Evolutionary conservation across 1,139 yeast species (phyloP).

Genomic region (Nakaseomyces delphensis): DNA sequence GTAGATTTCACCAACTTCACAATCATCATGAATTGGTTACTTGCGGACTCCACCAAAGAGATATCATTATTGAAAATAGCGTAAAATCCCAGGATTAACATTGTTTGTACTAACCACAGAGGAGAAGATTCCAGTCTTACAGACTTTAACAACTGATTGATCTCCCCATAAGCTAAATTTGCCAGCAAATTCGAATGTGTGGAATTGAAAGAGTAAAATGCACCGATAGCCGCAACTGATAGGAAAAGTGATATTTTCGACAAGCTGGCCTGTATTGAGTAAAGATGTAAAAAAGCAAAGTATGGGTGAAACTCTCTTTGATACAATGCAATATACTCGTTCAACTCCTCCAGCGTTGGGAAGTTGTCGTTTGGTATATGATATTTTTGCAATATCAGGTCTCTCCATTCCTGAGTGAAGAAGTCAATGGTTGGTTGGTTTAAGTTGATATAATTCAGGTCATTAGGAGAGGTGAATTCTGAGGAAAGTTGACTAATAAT

Average conservation of each 20-base stretch:
- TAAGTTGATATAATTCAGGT: constrained; percentile 1
- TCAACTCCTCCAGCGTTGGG: constrained; percentile 70
- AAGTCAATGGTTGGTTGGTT: constrained; percentile 9
- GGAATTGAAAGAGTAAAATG: constrained; percentile 75
- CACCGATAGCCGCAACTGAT: constrained; percentile 87
- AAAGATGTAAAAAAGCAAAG: constrained; percentile 76
- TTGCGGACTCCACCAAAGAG: constrained; percentile 62
- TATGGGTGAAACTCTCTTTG: constrained; percentile 69
- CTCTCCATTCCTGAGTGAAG: constrained; percentile 46
- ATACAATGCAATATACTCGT: constrained; percentile 61
- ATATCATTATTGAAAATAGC: constrained; percentile 74
- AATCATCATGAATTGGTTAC: constrained; percentile 68
- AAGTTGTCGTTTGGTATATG: constrained; percentile 46
- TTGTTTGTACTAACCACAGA: constrained; percentile 76
- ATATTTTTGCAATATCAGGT: constrained; percentile 44
- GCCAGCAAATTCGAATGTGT: constrained; percentile 67
- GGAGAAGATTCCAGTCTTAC: constrained; percentile 59
- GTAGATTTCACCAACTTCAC: constrained; percentile 75
- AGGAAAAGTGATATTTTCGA: constrained; percentile 65
- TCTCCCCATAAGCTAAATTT: constrained; percentile 67
- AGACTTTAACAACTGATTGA: constrained; percentile 65
- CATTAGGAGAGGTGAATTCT: constrained; percentile 5
- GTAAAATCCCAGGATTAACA: constrained; percentile 69
- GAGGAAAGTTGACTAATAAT: constrained; percentile 5
- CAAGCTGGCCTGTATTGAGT: constrained; percentile 49